These are phyloP conservation scores for Insectozyma bohioensis DNA, from an alignment of 1,139 yeast species.

Conservation along the genomic window DNA sequence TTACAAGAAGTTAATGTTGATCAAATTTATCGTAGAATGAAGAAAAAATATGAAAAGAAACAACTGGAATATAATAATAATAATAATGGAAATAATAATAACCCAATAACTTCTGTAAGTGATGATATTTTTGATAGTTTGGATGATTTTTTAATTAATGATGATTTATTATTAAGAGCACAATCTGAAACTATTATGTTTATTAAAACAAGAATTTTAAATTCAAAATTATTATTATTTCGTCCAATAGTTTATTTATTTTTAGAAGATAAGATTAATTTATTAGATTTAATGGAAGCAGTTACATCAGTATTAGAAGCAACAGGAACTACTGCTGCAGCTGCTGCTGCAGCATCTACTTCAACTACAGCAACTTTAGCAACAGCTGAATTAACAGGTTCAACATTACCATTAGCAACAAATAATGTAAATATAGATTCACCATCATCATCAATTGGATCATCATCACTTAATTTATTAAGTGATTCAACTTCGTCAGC, in stretches of 20 bases:
- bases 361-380: slow-evolving; percentile 5
- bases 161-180: slow-evolving; percentile 33
- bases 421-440: slow-evolving; percentile 6
- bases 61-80: slow-evolving; percentile 18
- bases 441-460: slow-evolving; percentile 6
- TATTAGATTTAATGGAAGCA: slow-evolving; percentile 27
- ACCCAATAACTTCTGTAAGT: slow-evolving; percentile 11
- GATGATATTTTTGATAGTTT: slow-evolving; percentile 23
- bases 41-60: slow-evolving; percentile 23
- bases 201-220: slow-evolving; percentile 38
- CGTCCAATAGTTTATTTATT: slow-evolving; percentile 38
- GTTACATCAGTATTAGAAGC: slow-evolving; percentile 19
- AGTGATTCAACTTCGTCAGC: slow-evolving; percentile 1
- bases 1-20: slow-evolving; percentile 34
- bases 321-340: background rate
- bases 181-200: slow-evolving; percentile 42
- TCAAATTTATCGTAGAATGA: slow-evolving; percentile 32
- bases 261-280: slow-evolving; percentile 30
- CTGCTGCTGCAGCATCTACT: slow-evolving; percentile 6
- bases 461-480: too few species aligned
- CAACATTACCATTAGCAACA: slow-evolving; percentile 1
- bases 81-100: slow-evolving; percentile 16
- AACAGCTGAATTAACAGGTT: too few species aligned
- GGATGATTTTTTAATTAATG: slow-evolving; percentile 37
- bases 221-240: slow-evolving; percentile 33